Evolutionary conservation across 148 eudicot genomes (phyloP), one percentile per base, ranked within the genome.

Genomic region (Drosera capensis): DNA sequence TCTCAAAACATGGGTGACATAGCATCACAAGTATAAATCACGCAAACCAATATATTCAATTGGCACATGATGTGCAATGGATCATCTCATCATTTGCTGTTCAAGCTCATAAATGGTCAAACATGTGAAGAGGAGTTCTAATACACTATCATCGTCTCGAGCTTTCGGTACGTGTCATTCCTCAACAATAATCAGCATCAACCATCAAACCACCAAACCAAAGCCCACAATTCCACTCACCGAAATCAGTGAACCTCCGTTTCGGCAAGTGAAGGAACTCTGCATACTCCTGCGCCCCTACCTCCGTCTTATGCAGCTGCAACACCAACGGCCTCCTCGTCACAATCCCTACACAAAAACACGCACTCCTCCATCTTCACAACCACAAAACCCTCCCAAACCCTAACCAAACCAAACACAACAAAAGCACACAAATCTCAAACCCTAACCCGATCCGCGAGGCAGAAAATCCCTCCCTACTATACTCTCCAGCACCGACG

Each of bases 391-490:
- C 36, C 24, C 28, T 49, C 21, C 28, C 42, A n/a, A n/a, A n/a
- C n/a, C 8, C 16, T 21, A 40, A 19, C 15, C 13, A 26, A 25
- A 20, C 16, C 16, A 22, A 29, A 20, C 36, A 20, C 14, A 7
- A 21, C 21, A 1, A 20, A 40, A 5, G 14, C 14, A 42, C 6
- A 46, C 0, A 30, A 0, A 4, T 7, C 37, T 25, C 0, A 6
- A 41, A 63, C 42, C 41, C 75, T 51, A 50, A 88, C 97, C 97
- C 8, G 94, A 88, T 70, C 97, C 97, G 64, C 94, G 63, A 40
- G 97, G 97, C 53, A 88, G 94, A 56, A 88, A 88, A 40, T 88
- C 97, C 20, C 94, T 73, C 24, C 97, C 97, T 11, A 88, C 97
- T 15, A 88, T 73, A 67, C 96, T 88, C 75, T 88, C 96, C 31